phyloP scores from a whole-genome alignment of 2,329 filamentous ascomycete species.

The Aspergillus novofumigatus region DNA sequence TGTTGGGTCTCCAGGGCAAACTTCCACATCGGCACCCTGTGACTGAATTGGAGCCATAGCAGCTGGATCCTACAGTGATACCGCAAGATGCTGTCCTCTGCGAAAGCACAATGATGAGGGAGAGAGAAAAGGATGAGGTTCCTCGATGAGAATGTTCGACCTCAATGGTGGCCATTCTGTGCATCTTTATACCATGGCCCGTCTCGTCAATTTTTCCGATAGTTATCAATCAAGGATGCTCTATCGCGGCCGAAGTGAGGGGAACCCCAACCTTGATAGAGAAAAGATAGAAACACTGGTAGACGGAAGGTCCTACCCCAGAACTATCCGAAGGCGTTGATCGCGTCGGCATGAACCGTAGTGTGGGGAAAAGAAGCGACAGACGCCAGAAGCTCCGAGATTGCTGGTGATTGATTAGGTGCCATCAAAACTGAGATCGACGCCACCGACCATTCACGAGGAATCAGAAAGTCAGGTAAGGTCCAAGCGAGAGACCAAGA shows the following conservation, averaged over 20 bases:
- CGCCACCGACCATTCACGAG: not conserved
- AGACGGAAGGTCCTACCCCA: constrained; percentile 1
- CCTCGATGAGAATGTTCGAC: not conserved
- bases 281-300: not conserved
- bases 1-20: constrained; percentile 3
- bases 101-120: not conserved
- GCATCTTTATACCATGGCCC: constrained; percentile 3
- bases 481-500: constrained; percentile 10
- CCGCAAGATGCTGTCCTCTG: not conserved
- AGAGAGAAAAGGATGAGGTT: not conserved
- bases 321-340: constrained; percentile 1
- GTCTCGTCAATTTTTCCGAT: not conserved
- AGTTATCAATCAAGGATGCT: not conserved
- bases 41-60: constrained; percentile 3
- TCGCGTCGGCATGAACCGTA: not conserved
- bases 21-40: constrained; percentile 10
- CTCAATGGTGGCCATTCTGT: not conserved
- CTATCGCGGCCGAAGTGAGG: not conserved
- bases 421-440: not conserved
- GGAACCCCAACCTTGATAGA: not conserved
- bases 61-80: not conserved
- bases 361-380: constrained; percentile 1
- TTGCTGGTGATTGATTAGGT: not conserved
- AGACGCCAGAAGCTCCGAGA: not conserved
- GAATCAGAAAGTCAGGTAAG: constrained; percentile 6